phyloP scores from a whole-genome alignment of 192 early-diverging fungal species.

The Coemansia biformis region DNA sequence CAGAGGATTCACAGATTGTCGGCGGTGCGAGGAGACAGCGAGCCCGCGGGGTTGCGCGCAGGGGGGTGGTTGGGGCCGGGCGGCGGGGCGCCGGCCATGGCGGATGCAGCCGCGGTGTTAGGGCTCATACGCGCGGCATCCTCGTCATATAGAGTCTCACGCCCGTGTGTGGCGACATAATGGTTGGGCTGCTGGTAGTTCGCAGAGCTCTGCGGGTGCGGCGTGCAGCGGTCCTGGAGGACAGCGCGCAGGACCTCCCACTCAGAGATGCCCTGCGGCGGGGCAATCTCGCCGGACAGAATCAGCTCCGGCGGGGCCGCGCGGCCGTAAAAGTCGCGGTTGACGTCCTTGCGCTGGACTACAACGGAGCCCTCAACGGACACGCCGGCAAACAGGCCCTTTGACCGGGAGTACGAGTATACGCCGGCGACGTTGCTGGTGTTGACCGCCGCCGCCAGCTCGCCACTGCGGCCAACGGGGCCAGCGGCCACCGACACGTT shows the following conservation, averaged over 20 bases:
- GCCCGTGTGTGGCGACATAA: background rate
- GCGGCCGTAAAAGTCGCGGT: constrained; percentile 76
- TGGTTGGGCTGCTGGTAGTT: too few relatives aligned
- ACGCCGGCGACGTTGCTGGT: constrained; percentile 73
- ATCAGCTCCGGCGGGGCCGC: constrained; percentile 77
- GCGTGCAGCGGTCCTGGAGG: constrained; percentile 43
- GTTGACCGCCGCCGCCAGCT: constrained; percentile 69
- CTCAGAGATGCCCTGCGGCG: constrained; percentile 54
- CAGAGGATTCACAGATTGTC: too few relatives aligned
- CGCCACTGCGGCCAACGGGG: constrained; percentile 77
- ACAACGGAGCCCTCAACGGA: constrained; percentile 88
- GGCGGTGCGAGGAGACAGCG: too few relatives aligned
- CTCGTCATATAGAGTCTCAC: constrained; percentile 42
- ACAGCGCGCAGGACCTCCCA: constrained; percentile 42
- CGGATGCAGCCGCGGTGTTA: constrained; percentile 2
- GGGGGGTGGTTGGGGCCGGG: too few relatives aligned
- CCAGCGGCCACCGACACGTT: constrained; percentile 84
- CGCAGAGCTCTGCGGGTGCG: background rate
- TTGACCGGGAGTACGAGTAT: constrained; percentile 90
- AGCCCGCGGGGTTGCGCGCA: too few relatives aligned
- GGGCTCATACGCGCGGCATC: constrained; percentile 18
- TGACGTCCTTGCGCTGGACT: constrained; percentile 77
- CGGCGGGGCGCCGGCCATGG: background rate
- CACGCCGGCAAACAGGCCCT: constrained; percentile 89
- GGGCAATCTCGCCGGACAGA: constrained; percentile 64